These are phyloP conservation scores for Pisolithus marmoratus DNA, from an alignment of 768 basidiomycete genomes.

Conservation along the genomic window DNA sequence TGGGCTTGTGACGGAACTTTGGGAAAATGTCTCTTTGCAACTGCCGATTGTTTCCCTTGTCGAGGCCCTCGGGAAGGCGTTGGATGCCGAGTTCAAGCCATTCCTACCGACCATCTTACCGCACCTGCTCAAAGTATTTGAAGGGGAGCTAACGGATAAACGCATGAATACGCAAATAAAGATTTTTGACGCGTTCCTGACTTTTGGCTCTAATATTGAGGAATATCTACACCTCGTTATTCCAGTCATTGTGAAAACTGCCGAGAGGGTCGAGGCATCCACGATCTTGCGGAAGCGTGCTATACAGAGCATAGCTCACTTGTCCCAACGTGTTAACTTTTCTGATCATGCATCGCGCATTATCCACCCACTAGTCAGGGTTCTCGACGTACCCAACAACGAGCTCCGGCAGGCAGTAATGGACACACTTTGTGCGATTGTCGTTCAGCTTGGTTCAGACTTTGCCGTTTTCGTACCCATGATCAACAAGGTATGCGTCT, in stretches of 20 bases:
- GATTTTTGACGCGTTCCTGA: conserved; percentile 90
- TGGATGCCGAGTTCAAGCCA: conserved; percentile 96
- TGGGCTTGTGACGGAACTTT: conserved; percentile 79
- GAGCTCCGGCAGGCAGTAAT: conserved; percentile 84
- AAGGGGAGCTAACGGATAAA: conserved; percentile 81
- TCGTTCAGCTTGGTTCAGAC: conserved; percentile 91
- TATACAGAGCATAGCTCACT: conserved; percentile 83
- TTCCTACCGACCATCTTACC: conserved; percentile 90
- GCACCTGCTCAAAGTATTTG: conserved; percentile 84
- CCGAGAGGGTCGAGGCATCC: conserved; percentile 75
- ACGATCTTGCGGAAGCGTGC: conserved; percentile 78
- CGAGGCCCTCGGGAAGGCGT: conserved; percentile 86
- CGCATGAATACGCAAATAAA: conserved; percentile 76
- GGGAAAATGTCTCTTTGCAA: conserved; percentile 81
- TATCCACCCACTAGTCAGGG: conserved; percentile 89
- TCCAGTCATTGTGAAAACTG: conserved; percentile 87
- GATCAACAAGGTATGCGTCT: conserved; percentile 73
- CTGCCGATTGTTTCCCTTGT: conserved; percentile 89
- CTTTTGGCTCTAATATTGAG: conserved; percentile 94
- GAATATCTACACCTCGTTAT: conserved; percentile 97
- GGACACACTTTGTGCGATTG: conserved; percentile 89
- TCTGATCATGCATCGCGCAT: conserved; percentile 97
- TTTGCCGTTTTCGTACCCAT: conserved; percentile 98
- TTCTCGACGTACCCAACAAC: conserved; percentile 66
- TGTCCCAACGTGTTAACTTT: conserved; percentile 92